Evolutionary conservation across 1,284 basidiomycete genomes (phyloP), one percentile per base, ranked within the genome.

Genomic region (Tranzscheliella williamsii): DNA sequence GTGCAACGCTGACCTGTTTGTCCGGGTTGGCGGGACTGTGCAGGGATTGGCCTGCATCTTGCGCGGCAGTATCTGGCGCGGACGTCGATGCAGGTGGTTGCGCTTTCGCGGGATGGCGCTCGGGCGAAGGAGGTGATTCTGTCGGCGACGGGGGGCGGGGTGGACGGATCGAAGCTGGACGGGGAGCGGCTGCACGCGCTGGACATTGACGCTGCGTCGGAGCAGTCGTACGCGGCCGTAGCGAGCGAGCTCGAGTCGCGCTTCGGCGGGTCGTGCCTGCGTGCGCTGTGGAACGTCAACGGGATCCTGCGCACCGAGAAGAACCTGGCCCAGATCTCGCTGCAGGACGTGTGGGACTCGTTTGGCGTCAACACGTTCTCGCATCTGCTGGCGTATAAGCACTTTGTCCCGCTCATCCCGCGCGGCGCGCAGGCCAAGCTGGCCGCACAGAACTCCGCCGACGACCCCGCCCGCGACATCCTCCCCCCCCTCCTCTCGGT

Each of bases 271-370:
- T 76, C 65, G 9, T 65, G 64, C 26, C 71, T 82, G 16, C 67
- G 80, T 18, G 54, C 81, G 16, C 57, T 83, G 12, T 77, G 80
- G 38, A 82, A 81, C 62, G 75, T 81, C 22, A 79, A 80, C 18
- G 82, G 82, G 1, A 74, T 81, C 2, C 79, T 86, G 18, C 78
- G 83, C 47, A 82, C 84, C 11, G 85, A 86, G 71, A 85, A 83
- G 57, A 81, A 81, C 33, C 83, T 84, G 5, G 75, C 78, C 4
- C 84, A 86, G 58, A 72, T 86, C 39, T 79, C 83, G 62, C 68
- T 79, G 53, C 75, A 78, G 15, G 65, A 79, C 38, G 75, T 86
- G 24, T 67, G 78, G 20, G 75, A 83, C 50, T 67, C 67, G 4
- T 79, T 78, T 45, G 62, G 73, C 41, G 79, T 82, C 67, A 83